These are phyloP conservation scores for Suillus subalutaceus DNA, from an alignment of 768 basidiomycete species.

Conservation along the genomic window DNA sequence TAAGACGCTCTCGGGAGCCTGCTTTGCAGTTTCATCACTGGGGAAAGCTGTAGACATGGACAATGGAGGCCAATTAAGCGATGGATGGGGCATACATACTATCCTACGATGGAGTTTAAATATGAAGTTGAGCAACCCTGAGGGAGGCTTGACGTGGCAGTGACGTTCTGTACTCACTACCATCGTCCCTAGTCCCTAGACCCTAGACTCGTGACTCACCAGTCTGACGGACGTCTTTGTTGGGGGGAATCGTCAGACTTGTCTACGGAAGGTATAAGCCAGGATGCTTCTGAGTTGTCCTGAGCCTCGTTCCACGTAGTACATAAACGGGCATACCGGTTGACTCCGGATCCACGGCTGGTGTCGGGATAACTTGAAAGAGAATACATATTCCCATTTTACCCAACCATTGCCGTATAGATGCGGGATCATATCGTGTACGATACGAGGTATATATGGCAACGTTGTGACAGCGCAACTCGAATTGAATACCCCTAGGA, in stretches of 20 bases:
- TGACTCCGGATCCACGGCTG: neutral
- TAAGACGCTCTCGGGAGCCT: neutral
- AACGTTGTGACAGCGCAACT: neutral
- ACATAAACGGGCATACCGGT: neutral
- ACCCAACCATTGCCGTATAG: neutral
- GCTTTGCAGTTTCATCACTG: neutral
- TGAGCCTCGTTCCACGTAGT: neutral
- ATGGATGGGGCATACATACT: neutral
- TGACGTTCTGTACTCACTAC: neutral
- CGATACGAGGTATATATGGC: neutral
- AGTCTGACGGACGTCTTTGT: neutral
- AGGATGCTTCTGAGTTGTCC: neutral
- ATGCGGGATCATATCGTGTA: neutral
- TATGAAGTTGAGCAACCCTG: neutral
- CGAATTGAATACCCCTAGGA: neutral
- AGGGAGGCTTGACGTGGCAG: neutral
- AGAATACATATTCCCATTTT: neutral
- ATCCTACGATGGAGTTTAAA: neutral
- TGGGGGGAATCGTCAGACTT: neutral
- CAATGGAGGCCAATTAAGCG: neutral
- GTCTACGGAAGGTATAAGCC: neutral
- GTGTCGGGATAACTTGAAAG: neutral
- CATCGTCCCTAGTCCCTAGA: neutral
- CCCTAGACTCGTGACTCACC: neutral
- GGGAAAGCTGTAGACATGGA: neutral